Evolutionary conservation across 2,329 filamentous ascomycete species (phyloP).

Genomic region (Daldinia sp.): DNA sequence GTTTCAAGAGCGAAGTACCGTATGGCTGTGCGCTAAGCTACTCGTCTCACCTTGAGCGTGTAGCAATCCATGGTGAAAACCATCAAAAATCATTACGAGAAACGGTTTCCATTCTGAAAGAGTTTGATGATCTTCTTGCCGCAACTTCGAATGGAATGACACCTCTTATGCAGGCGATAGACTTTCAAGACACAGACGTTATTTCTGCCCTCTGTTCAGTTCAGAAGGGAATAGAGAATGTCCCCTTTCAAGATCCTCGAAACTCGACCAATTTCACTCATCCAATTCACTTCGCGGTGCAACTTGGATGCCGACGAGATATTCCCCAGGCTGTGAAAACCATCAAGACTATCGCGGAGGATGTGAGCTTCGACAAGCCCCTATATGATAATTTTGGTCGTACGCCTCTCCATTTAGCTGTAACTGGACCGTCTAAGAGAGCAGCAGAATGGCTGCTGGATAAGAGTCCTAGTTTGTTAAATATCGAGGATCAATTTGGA

Average conservation of each 20-base stretch:
- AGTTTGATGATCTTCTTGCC: background rate
- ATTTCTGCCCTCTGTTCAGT: background rate
- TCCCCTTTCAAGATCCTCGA: background rate
- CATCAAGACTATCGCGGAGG: conserved; percentile 9
- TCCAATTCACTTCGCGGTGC: conserved; percentile 26
- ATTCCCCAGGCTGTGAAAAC: conserved; percentile 19
- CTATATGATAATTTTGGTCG: background rate
- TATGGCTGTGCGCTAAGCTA: background rate
- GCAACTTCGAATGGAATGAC: background rate
- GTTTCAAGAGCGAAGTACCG: background rate
- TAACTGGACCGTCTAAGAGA: background rate
- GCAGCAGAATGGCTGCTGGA: background rate
- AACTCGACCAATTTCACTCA: conserved; percentile 7
- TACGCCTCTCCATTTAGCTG: background rate
- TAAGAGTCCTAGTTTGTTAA: background rate
- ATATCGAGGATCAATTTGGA: background rate
- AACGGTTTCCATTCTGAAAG: background rate
- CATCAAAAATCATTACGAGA: background rate
- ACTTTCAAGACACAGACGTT: background rate
- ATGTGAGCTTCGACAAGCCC: background rate
- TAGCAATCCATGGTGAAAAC: background rate
- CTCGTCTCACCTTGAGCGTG: background rate
- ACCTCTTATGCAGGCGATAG: background rate
- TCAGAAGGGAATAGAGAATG: background rate
- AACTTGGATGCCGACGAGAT: conserved; percentile 23